These are phyloP conservation scores for Priceomyces melissophilus DNA, from an alignment of 805 yeast genomes.

Conservation along the genomic window DNA sequence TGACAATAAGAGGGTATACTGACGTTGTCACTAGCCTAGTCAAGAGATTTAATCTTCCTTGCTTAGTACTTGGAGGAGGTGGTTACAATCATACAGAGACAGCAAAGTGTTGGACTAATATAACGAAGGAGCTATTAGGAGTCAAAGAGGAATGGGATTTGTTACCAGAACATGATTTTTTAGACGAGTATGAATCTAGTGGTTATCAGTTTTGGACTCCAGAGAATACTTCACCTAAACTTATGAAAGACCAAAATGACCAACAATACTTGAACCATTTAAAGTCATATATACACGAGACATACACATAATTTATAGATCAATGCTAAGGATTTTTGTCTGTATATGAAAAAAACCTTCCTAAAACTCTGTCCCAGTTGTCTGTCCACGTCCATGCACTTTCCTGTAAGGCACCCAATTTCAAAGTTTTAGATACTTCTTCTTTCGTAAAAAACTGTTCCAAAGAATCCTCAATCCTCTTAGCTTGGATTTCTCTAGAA, in stretches of 20 bases:
- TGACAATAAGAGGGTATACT: conserved; percentile 51
- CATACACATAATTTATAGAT: conserved; percentile 3
- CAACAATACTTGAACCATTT: conserved; percentile 23
- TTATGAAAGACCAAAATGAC: conserved; percentile 30
- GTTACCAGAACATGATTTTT: conserved; percentile 49
- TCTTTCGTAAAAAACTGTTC: conserved; percentile 25
- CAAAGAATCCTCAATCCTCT: conserved; percentile 25
- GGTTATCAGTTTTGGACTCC: conserved; percentile 49
- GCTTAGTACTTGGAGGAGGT: conserved; percentile 68
- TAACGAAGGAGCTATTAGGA: conserved; percentile 27
- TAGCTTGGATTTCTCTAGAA: conserved; percentile 13
- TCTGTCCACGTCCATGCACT: conserved; percentile 67
- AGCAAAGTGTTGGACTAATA: conserved; percentile 57
- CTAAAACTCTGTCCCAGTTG: conserved; percentile 60
- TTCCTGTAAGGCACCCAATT: conserved; percentile 71
- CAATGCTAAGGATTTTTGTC: neutral
- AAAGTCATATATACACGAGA: conserved; percentile 10
- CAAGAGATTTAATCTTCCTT: conserved; percentile 26
- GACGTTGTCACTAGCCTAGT: conserved; percentile 24
- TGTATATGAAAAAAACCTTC: conserved; percentile 22
- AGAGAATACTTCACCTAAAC: conserved; percentile 18
- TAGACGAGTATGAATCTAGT: conserved; percentile 42
- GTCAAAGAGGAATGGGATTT: conserved; percentile 34
- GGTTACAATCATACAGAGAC: conserved; percentile 65
- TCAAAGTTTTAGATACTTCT: conserved; percentile 39